Base-by-base conservation (phyloP, 2,329 filamentous ascomycete species). In the Graphilbum sp. region DNA sequence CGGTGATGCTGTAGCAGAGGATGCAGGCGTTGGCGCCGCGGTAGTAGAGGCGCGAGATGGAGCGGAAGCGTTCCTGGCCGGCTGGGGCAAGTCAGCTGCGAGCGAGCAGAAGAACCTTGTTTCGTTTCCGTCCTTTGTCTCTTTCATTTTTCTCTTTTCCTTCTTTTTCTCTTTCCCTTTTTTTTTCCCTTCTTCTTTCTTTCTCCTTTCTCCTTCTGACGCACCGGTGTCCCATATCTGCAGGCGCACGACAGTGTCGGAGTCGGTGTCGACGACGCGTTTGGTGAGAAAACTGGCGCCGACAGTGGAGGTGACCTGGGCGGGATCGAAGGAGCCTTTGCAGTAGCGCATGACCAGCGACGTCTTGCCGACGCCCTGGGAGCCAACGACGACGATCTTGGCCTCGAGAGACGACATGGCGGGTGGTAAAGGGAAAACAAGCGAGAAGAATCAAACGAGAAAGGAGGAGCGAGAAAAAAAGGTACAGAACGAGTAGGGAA, bases 31-130 rank as follows among this genome's bases (percentile, higher is more conserved):
- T 88, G 44, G 88, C 88, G 54, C 87, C 87, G 52, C 88, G 80
- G 61, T 98, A 98, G 66, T 96, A 96, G 38, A 98, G 74, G 40
- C 87, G 79, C 10, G 85, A 92, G 52, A 98, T 96, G 44, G 81
- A 87, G 49, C 88, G 76, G 57, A 96, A 98, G 40, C 88, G 76
- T 63, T 98, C 88, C 54, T 98, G 88, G 43, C 88, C 88, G 41
- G 88, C 75, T 66, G 54, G 16, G 27, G 27, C n/a, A n/a, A 25
- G 23, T 7, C 7, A 25, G 23, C 7, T 7, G 12, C 23, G 50
- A 27, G 25, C 50, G 43, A 31, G 35, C 39, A 18, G 24, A 32
- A 32, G 27, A 5, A 33, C n/a, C n/a, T n/a, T n/a, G n/a, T n/a
- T n/a, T n/a, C n/a, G n/a, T n/a, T n/a, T n/a, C n/a, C n/a, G n/a